Evolutionary conservation across 139 green algal genomes (phyloP).

Genomic region (Picochlorum sp.): DNA sequence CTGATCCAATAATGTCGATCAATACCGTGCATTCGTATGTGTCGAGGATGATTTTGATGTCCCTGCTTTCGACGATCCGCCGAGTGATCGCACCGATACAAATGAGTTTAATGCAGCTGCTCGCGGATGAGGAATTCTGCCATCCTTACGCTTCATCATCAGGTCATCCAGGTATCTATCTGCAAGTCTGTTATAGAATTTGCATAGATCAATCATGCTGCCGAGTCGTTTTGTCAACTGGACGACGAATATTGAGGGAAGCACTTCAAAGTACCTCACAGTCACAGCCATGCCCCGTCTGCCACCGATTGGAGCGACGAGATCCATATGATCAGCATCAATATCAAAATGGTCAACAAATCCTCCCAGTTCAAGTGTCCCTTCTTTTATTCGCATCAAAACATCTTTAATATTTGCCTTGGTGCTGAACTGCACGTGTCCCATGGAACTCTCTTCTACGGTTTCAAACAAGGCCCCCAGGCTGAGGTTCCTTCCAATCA

Average conservation of each 20-base stretch:
- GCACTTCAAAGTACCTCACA: conserved; percentile 19
- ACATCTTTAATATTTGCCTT: conserved; percentile 5
- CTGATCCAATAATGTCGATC: no score
- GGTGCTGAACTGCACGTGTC: conserved; percentile 30
- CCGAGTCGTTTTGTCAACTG: conserved; percentile 12
- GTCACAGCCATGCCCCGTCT: conserved; percentile 1
- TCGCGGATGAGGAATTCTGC: background rate
- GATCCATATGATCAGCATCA: background rate
- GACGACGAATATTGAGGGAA: conserved; percentile 20
- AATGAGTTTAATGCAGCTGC: background rate
- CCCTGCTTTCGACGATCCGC: background rate
- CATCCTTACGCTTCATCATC: background rate
- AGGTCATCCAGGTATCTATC: background rate
- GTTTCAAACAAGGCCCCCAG: conserved; percentile 22
- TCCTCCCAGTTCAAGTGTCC: conserved; percentile 13
- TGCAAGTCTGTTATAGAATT: conserved; percentile 12
- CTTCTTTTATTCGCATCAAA: conserved; percentile 3
- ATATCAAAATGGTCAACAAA: background rate
- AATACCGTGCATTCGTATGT: no score
- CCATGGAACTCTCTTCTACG: background rate
- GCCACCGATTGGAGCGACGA: background rate
- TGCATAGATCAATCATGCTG: conserved; percentile 13
- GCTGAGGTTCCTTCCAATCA: conserved; percentile 10
- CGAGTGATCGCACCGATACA: background rate
- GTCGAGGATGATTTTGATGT: background rate